Evolutionary conservation across 345 rosid species (phyloP), one percentile per base, ranked within the genome.

Genomic region (Hibiscus tridactylites): DNA sequence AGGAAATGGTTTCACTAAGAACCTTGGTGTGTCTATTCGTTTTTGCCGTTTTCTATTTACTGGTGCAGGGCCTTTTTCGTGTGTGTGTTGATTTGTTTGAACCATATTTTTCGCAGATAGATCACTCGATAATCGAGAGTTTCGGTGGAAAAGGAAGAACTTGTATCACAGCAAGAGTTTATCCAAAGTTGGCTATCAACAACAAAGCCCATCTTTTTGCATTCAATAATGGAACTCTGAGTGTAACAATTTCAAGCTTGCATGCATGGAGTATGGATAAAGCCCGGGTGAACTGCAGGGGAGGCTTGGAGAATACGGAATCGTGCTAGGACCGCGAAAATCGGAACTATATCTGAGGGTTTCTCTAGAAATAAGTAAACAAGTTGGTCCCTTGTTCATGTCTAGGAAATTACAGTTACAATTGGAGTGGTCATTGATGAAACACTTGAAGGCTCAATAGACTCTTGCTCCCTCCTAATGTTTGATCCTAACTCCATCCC

Each of bases 1-100:
- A 69, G 4, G 85, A 77, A 63, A 83, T 80, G 78, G 78, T 85
- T 69, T 82, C 87, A 28, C 74, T 88, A 69, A 83, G 87, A 76
- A 84, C 84, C 74, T 83, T 86, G 85, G 90, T 88, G 73, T 26
- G 85, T 46, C 71, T 19, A 26, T 42, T 60, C 24, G 24, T 21
- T 21, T 21, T 21, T 0, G 24, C 24, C 47, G 1, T 15, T 11
- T 10, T 29, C 26, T 5, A 50, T 29, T 52, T 50, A 15, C 28
- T 10, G 5, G 9, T 19, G 50, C 31, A 33, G 15, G 42, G 42
- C 10, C 71, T 28, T 49, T 26, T 16, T 10, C 17, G 73, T 26
- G 35, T 39, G 8, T 37, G 42, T 37, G 21, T 17, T 68, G 21
- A 47, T 61, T 33, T 65, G 44, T 46, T 35, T 35, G 11, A 1